Conservation (phyloP, 2,329 filamentous ascomycete species). For the Plectosphaerella plurivora region DNA sequence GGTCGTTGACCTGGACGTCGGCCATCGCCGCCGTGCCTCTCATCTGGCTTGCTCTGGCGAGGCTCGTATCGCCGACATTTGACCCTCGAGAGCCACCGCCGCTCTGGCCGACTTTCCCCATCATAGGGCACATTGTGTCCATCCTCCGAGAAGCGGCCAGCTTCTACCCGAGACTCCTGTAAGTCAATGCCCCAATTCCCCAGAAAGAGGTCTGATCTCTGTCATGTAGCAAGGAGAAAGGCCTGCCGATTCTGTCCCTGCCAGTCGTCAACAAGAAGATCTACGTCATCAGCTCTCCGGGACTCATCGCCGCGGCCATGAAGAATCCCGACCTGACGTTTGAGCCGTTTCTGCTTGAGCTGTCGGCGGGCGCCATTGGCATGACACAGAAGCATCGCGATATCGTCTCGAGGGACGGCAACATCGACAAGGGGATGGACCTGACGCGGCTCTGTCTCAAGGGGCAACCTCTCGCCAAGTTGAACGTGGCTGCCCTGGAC, state of each 20-base stretch:
- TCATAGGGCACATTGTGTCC: conserved; percentile 40
- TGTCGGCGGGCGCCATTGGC: conserved; percentile 30
- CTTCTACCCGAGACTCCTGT: conserved; percentile 35
- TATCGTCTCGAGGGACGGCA: neutral
- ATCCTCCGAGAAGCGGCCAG: conserved; percentile 28
- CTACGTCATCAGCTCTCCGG: conserved; percentile 39
- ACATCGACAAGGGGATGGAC: conserved; percentile 15
- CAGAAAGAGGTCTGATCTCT: no score
- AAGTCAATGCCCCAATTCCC: conserved; percentile 3
- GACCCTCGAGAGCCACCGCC: conserved; percentile 36
- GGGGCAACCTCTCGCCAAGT: conserved; percentile 22
- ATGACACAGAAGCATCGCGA: conserved; percentile 20
- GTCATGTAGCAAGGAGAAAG: conserved; percentile 14
- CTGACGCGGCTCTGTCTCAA: conserved; percentile 27
- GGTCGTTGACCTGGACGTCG: no score
- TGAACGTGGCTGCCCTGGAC: conserved; percentile 29
- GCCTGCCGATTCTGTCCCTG: conserved; percentile 34
- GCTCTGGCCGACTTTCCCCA: conserved; percentile 32
- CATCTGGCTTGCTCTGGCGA: neutral
- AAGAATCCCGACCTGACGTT: conserved; percentile 39
- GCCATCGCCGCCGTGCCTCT: neutral
- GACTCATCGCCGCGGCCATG: conserved; percentile 34
- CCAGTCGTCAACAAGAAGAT: conserved; percentile 36
- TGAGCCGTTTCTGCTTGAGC: conserved; percentile 32
- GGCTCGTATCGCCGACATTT: conserved; percentile 6